A percentile compares a stretch with the other conserved stretches of the same genome.
phyloP scores from a whole-genome alignment of 2,329 filamentous ascomycete genomes.

The Bisporella sp. region DNA sequence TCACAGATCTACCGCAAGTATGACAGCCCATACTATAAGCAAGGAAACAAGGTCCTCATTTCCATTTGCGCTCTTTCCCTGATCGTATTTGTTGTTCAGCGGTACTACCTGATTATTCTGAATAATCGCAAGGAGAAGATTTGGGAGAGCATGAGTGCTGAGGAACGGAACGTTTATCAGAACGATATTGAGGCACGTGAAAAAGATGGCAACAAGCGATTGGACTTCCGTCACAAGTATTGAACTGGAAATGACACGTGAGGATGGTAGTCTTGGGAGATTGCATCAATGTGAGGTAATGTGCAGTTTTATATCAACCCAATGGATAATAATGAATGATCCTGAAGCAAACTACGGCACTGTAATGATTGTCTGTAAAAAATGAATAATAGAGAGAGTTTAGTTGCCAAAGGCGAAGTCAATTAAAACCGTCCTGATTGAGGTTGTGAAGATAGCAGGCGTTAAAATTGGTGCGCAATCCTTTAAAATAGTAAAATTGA shows the following conservation, averaged over 20 bases:
- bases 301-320: too few relatives aligned
- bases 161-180: conserved; percentile 40
- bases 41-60: conserved; percentile 36
- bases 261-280: too few relatives aligned
- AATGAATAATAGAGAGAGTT: too few relatives aligned
- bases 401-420: too few relatives aligned
- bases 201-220: conserved; percentile 40
- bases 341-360: too few relatives aligned
- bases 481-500: too few relatives aligned
- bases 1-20: conserved; percentile 42
- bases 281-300: too few relatives aligned
- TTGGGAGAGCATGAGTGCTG: conserved; percentile 39
- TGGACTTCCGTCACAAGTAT: conserved; percentile 46
- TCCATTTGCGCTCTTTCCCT: conserved; percentile 42
- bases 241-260: conserved; percentile 9
- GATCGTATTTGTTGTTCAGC: conserved; percentile 40
- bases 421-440: too few relatives aligned
- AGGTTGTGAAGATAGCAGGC: too few relatives aligned
- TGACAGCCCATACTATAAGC: conserved; percentile 36
- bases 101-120: conserved; percentile 33
- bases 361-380: too few relatives aligned
- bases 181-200: conserved; percentile 36
- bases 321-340: too few relatives aligned
- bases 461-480: too few relatives aligned
- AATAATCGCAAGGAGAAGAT: conserved; percentile 41